Evolutionary conservation across 2,329 filamentous ascomycete species (phyloP).

Genomic region (Cercospora zeae-maydis): DNA sequence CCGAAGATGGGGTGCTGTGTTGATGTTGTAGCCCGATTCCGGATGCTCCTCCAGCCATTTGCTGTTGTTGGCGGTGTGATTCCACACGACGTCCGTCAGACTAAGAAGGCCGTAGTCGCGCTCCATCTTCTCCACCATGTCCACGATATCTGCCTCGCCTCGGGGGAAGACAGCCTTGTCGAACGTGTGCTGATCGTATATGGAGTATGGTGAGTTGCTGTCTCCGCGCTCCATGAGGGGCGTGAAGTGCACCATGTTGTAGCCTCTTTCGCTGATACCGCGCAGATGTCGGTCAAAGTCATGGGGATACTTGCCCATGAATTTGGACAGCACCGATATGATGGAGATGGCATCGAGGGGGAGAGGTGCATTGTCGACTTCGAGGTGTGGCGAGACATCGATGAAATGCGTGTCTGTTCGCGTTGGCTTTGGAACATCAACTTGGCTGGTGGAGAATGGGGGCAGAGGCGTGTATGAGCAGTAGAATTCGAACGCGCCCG

Average conservation of each 20-base stretch:
- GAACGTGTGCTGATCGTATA: constrained; percentile 87
- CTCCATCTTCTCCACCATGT: constrained; percentile 77
- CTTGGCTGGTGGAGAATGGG: constrained; percentile 60
- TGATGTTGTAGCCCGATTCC: constrained; percentile 90
- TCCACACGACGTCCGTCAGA: constrained; percentile 94
- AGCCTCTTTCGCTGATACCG: constrained; percentile 84
- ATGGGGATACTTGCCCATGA: constrained; percentile 86
- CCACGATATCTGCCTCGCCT: constrained; percentile 76
- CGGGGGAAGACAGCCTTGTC: constrained; percentile 77
- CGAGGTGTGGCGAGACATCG: constrained; percentile 80
- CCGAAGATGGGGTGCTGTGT: constrained; percentile 73
- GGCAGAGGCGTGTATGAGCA: constrained; percentile 87
- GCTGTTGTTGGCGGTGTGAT: constrained; percentile 95
- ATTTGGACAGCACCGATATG: constrained; percentile 94
- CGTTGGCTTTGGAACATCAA: constrained; percentile 47
- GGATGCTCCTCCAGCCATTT: constrained; percentile 92
- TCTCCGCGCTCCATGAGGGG: constrained; percentile 82
- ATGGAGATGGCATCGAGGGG: constrained; percentile 84
- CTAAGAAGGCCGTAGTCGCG: constrained; percentile 78
- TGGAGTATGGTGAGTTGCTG: constrained; percentile 96
- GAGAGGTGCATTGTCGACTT: constrained; percentile 67
- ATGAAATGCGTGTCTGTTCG: constrained; percentile 81
- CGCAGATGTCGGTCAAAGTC: constrained; percentile 88
- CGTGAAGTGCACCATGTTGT: constrained; percentile 99
- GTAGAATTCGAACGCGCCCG: constrained; percentile 92